Base-by-base conservation (phyloP, 140 eudicot genomes). In the Bidens hawaiensis region DNA sequence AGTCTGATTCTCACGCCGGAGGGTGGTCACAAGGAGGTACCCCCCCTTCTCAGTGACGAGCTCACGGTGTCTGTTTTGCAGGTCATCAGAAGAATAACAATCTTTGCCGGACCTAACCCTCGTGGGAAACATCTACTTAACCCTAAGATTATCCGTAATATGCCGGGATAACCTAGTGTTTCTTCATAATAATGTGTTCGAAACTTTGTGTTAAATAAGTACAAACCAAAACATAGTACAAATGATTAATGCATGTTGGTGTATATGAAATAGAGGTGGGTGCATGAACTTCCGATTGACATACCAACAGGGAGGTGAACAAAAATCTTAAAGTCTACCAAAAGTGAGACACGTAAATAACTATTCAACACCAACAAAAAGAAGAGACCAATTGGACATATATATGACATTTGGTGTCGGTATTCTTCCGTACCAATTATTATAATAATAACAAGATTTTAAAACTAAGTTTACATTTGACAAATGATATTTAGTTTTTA, bases 271-370 rank as follows among this genome's bases (percentile, higher is more conserved):
- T 62, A 33, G 33, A 27, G 65, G 51, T 51, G 33, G 71, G 67
- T 72, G 60, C 72, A 64, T 72, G 78, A 72, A 72, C 78, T 64
- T 64, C 53, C 43, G 4, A 28, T 38, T 38, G 54, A 61, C 57
- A 42, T 49, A 18, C 57, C 40, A 62, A 36, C 53, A 63, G 40
- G 65, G 21, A 33, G 53, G 50, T 62, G 47, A 52, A 72, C 50
- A 65, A 52, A 70, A 52, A 27, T 40, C 9, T n/a, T 9, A 22
- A 21, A 72, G 71, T 63, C 65, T 54, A 53, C 76, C 60, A 64
- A 73, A 73, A 73, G 73, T 24, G 67, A 57, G 73, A 65, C 78
- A 73, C 54, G 40, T 24, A 45, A 41, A 21, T 59, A 41, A 23
- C 34, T 51, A 51, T 61, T 61, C 76, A 70, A 60, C 53, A 42